These are phyloP conservation scores for Sporothrix globosa DNA, from an alignment of 2,329 filamentous ascomycete genomes.

Conservation along the genomic window DNA sequence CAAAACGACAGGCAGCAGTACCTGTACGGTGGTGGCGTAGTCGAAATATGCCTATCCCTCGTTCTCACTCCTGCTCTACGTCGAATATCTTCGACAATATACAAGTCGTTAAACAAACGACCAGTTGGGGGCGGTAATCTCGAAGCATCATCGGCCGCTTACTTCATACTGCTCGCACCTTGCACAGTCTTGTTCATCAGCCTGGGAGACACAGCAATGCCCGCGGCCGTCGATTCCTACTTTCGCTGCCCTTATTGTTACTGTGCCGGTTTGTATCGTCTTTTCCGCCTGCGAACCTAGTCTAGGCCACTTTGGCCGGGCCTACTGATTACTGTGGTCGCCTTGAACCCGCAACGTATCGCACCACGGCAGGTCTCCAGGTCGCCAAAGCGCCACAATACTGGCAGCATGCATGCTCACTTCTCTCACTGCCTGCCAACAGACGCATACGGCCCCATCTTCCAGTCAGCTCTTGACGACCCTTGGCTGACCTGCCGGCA, in stretches of 20 bases:
- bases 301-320: neutral
- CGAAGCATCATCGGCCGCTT: neutral
- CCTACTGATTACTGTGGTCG: neutral
- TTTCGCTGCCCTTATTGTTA: too few relatives aligned
- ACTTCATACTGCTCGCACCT: neutral
- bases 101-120: neutral
- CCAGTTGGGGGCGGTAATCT: neutral
- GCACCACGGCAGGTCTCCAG: neutral
- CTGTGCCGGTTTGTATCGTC: neutral
- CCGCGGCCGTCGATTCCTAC: neutral
- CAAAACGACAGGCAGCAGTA: neutral
- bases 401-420: conserved; percentile 7
- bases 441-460: neutral
- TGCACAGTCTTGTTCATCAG: neutral
- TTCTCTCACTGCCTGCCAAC: neutral
- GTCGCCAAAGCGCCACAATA: neutral
- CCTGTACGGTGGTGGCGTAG: neutral
- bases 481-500: neutral
- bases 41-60: neutral
- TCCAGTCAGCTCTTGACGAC: neutral
- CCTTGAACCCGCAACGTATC: neutral
- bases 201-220: neutral
- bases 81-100: neutral
- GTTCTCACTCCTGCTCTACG: neutral
- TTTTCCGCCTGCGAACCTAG: neutral